Percentiles rank a stretch among this genome's conserved stretches.
Evolutionary conservation across 768 basidiomycete species (phyloP).

Genomic region (Lanmaoa pseudosensibilis): DNA sequence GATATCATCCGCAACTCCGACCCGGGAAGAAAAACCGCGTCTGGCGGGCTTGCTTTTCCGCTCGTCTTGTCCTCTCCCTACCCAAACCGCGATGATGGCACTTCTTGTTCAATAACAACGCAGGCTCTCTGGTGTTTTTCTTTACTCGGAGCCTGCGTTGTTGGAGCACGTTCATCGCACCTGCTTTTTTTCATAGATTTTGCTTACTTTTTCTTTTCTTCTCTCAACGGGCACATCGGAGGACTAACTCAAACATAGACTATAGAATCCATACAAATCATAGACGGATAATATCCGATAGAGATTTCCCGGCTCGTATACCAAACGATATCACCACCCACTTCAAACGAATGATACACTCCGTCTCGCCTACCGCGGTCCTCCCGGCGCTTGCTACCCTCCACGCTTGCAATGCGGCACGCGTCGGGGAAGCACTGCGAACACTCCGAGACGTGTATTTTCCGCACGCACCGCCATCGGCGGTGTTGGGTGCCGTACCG

Average conservation of each 20-base stretch:
- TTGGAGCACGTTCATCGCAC: not conserved
- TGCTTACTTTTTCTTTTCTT: not conserved
- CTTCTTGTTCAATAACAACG: conserved; percentile 53
- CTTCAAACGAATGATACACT: conserved; percentile 14
- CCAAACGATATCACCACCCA: conserved; percentile 6
- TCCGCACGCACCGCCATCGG: conserved; percentile 30
- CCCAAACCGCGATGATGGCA: conserved; percentile 41
- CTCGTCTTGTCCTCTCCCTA: conserved; percentile 3
- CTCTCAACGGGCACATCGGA: not conserved
- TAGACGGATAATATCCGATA: conserved; percentile 12
- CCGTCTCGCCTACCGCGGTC: conserved; percentile 44
- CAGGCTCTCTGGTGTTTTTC: conserved; percentile 34
- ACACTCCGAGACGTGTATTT: conserved; percentile 56
- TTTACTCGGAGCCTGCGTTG: conserved; percentile 21
- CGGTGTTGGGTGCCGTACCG: conserved; percentile 5
- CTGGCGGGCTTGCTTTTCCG: not conserved
- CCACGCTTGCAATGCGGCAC: conserved; percentile 32
- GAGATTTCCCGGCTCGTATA: conserved; percentile 1
- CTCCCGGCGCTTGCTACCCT: conserved; percentile 60
- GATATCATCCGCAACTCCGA: conserved; percentile 16
- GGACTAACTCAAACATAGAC: conserved; percentile 9
- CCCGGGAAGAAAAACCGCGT: not conserved
- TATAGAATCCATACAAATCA: conserved; percentile 9
- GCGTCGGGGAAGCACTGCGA: conserved; percentile 42
- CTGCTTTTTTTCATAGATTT: conserved; percentile 4